These are phyloP conservation scores for Echinochloa phyllopogon DNA, from an alignment of 176 grass and related monocot species.

Conservation along the genomic window DNA sequence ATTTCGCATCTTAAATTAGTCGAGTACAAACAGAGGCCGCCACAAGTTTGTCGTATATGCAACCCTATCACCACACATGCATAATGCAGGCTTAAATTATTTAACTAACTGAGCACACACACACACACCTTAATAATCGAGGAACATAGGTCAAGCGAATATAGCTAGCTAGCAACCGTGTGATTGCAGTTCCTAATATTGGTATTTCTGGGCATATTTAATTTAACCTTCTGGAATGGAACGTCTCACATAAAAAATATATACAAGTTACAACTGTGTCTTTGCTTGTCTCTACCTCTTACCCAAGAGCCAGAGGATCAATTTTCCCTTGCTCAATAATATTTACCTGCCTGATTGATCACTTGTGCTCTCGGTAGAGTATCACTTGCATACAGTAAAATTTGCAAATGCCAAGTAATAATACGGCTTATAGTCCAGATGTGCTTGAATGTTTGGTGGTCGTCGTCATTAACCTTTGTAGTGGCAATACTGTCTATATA, in stretches of 20 bases:
- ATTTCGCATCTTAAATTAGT: slow-evolving; percentile 1
- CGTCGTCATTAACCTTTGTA: too few relatives aligned
- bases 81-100: slow-evolving; percentile 10
- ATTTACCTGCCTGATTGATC: background rate
- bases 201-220: background rate
- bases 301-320: background rate
- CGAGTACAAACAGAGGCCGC: slow-evolving; percentile 43
- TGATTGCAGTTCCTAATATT: background rate
- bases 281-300: background rate
- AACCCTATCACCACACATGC: slow-evolving; percentile 25
- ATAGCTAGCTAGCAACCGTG: background rate
- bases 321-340: background rate
- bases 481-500: background rate
- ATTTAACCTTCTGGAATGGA: background rate
- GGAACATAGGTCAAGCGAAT: slow-evolving; percentile 19
- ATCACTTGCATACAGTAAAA: background rate
- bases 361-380: background rate
- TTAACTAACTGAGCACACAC: background rate
- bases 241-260: background rate
- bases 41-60: slow-evolving; percentile 49
- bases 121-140: background rate
- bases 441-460: background rate
- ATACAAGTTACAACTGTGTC: background rate
- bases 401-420: background rate
- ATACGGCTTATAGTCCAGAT: background rate